These are phyloP conservation scores for Eucalyptus pauciflora DNA, from an alignment of 345 rosid species.

Conservation along the genomic window DNA sequence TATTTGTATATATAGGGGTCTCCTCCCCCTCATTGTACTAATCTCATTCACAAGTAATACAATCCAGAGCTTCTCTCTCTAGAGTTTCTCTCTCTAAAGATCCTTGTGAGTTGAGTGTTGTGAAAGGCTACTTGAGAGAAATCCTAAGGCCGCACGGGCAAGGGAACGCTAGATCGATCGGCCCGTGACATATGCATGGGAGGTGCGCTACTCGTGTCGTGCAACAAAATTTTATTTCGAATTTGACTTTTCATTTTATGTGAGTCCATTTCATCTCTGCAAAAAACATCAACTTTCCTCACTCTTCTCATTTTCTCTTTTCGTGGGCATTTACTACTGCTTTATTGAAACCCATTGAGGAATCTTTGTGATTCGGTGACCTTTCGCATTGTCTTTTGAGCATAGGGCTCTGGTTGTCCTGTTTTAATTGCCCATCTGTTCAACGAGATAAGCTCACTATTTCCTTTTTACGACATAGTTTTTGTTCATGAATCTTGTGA, in stretches of 20 bases:
- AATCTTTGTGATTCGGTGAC: not conserved
- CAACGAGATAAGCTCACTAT: not conserved
- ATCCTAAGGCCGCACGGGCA: too few species aligned
- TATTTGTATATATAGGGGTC: too few species aligned
- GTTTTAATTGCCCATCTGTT: not conserved
- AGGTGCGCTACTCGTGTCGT: not conserved
- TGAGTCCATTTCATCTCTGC: not conserved
- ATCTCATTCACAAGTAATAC: too few species aligned
- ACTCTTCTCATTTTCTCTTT: not conserved
- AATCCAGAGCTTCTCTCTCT: too few species aligned
- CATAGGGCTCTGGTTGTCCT: not conserved
- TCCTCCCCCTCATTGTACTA: too few species aligned
- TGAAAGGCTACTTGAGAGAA: too few species aligned
- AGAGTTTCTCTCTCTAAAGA: too few species aligned
- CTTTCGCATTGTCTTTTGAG: not conserved
- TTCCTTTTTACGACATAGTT: not conserved
- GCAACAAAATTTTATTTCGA: not conserved
- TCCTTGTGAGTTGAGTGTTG: too few species aligned
- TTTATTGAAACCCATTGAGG: not conserved
- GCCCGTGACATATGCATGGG: conserved; percentile 30
- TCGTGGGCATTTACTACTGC: not conserved
- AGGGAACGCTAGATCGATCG: too few species aligned
- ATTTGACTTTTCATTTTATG: not conserved
- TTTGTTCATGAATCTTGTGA: not conserved
- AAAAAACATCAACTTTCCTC: not conserved